phyloP scores from a whole-genome alignment of 306 rosid species.

The Pyrus pyrifolia region DNA sequence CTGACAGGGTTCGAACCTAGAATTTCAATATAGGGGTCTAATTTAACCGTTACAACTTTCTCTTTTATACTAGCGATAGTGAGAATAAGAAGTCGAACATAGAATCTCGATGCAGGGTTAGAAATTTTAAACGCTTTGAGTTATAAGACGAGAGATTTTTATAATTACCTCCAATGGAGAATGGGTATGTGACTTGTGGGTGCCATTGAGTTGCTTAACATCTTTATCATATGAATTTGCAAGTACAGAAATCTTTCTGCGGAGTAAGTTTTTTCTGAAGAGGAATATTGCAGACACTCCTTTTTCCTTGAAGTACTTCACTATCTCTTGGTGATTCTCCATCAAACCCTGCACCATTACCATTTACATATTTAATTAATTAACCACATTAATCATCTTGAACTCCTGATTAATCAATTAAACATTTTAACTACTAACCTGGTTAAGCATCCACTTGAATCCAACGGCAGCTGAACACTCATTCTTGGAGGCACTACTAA shows the following conservation, averaged over 20 bases:
- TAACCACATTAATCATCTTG: background rate
- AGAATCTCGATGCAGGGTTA: no score
- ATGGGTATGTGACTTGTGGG: constrained; percentile 65
- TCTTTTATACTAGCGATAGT: no score
- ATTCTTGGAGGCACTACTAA: constrained; percentile 28
- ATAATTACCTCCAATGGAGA: constrained; percentile 34
- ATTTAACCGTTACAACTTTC: no score
- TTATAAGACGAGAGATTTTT: background rate
- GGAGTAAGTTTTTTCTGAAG: constrained; percentile 58
- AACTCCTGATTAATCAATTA: background rate
- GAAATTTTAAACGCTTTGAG: background rate
- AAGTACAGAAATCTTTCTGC: constrained; percentile 57
- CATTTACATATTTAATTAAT: background rate
- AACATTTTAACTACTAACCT: background rate
- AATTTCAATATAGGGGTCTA: no score
- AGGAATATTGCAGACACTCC: constrained; percentile 47
- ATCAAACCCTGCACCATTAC: constrained; percentile 33
- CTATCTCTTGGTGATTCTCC: constrained; percentile 44
- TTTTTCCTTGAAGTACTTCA: constrained; percentile 40
- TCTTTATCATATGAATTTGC: constrained; percentile 53
- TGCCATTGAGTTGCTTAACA: constrained; percentile 55
- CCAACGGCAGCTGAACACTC: constrained; percentile 28
- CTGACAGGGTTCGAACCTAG: no score
- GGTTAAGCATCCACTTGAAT: constrained; percentile 30
- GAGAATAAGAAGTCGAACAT: no score